phyloP scores from a whole-genome alignment of 208 protist species.

The Jaenimonas drosophilae region DNA sequence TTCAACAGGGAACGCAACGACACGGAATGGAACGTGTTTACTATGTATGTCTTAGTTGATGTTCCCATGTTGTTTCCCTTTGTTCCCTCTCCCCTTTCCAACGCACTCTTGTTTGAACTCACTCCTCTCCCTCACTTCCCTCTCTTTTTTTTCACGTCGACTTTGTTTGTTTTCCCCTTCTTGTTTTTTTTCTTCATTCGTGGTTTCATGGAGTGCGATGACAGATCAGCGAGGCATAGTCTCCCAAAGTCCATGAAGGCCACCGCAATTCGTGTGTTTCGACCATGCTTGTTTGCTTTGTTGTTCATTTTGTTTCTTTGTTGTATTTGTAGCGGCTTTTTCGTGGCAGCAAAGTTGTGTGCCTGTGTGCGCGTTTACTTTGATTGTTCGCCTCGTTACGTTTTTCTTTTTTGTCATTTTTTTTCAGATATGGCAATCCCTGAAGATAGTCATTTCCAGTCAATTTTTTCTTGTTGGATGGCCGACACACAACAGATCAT shows the following conservation, averaged over 20 bases:
- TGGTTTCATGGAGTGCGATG: not conserved
- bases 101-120: no score
- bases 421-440: not conserved
- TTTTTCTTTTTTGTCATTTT: conserved; percentile 7
- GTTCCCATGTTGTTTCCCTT: not conserved
- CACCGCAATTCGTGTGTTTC: no score
- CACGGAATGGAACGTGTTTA: no score
- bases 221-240: no score
- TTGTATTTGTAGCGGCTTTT: not conserved
- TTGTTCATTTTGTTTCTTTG: conserved; percentile 1
- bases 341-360: no score
- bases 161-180: conserved; percentile 6
- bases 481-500: no score
- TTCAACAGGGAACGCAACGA: not conserved
- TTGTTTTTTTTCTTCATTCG: conserved; percentile 10
- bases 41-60: not conserved
- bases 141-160: not conserved
- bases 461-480: not conserved
- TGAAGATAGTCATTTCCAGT: not conserved
- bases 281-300: not conserved
- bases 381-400: no score
- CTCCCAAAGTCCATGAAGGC: no score
- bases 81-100: no score
- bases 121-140: no score
- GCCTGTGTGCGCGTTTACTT: no score